Conservation (phyloP, 2,329 filamentous ascomycete species). For the Penicillium janthinellum region DNA sequence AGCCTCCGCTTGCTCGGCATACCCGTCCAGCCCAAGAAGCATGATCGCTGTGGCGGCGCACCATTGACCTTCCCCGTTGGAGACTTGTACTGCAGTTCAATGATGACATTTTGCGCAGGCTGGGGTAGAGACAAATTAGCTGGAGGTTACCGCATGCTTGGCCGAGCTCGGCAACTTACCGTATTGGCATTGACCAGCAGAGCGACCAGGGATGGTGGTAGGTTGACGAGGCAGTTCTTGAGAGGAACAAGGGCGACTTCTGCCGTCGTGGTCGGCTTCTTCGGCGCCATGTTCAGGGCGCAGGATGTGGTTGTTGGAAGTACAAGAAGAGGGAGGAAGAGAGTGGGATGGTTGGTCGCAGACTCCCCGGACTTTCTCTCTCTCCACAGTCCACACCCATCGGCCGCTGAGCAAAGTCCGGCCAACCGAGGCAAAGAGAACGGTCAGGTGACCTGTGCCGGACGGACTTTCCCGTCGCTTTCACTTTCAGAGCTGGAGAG, state of each 20-base stretch:
- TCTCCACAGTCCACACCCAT: slow-evolving; percentile 9
- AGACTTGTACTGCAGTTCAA: slow-evolving; percentile 80
- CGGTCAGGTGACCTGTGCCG: slow-evolving; percentile 17
- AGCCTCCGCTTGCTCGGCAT: slow-evolving; percentile 90
- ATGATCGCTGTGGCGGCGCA: slow-evolving; percentile 62
- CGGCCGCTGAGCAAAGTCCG: slow-evolving; percentile 4
- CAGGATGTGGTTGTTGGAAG: slow-evolving; percentile 17
- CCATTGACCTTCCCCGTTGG: slow-evolving; percentile 55
- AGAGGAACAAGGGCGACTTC: slow-evolving; percentile 84
- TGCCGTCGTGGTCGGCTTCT: slow-evolving; percentile 65
- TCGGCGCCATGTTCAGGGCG: slow-evolving; percentile 44
- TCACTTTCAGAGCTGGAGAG: no score
- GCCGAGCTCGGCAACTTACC: slow-evolving; percentile 54
- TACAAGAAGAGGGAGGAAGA: slow-evolving; percentile 13
- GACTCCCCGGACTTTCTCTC: slow-evolving; percentile 25
- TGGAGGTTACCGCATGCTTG: slow-evolving; percentile 11
- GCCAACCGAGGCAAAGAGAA: slow-evolving; percentile 24
- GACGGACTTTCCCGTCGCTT: not conserved
- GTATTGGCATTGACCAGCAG: slow-evolving; percentile 87
- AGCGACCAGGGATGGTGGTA: slow-evolving; percentile 80
- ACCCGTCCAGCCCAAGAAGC: slow-evolving; percentile 95
- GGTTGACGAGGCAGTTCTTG: slow-evolving; percentile 93
- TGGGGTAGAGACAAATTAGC: slow-evolving; percentile 42
- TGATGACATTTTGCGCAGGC: slow-evolving; percentile 93
- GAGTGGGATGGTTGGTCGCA: slow-evolving; percentile 16